These are phyloP conservation scores for Penicillium sp. DNA, from an alignment of 2,329 filamentous ascomycete genomes.

Conservation along the genomic window DNA sequence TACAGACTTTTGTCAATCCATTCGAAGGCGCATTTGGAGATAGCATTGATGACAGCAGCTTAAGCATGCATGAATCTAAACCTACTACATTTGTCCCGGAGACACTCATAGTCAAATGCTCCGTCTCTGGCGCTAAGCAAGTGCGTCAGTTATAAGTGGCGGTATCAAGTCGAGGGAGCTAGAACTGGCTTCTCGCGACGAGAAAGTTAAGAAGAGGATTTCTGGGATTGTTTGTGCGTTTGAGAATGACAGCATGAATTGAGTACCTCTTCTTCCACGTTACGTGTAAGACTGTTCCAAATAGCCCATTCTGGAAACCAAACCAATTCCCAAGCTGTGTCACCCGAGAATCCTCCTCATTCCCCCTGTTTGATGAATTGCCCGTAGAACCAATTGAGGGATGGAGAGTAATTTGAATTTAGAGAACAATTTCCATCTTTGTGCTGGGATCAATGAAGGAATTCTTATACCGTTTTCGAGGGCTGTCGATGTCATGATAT, in stretches of 20 bases:
- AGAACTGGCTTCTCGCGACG: too few relatives aligned
- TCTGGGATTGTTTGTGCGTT: slow-evolving; percentile 21
- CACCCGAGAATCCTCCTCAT: too few relatives aligned
- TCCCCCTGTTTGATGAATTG: too few relatives aligned
- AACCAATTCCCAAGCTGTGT: too few relatives aligned
- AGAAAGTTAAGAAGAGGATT: too few relatives aligned
- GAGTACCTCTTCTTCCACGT: too few relatives aligned
- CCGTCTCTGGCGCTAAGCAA: slow-evolving; percentile 24
- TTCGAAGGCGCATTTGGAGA: slow-evolving; percentile 26
- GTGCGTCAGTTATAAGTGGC: slow-evolving; percentile 36
- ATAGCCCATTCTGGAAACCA: too few relatives aligned
- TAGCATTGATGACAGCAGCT: slow-evolving; percentile 14
- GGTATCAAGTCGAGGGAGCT: slow-evolving; percentile 35
- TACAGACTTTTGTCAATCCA: slow-evolving; percentile 32
- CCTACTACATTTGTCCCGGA: slow-evolving; percentile 19
- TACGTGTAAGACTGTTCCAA: too few relatives aligned
- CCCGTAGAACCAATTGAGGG: too few relatives aligned
- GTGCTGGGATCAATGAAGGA: background rate
- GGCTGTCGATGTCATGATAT: too few relatives aligned
- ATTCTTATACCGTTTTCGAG: too few relatives aligned
- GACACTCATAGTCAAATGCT: slow-evolving; percentile 11
- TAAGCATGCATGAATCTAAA: slow-evolving; percentile 17
- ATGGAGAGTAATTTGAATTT: background rate
- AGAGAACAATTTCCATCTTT: background rate
- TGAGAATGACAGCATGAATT: slow-evolving; percentile 20